Conservation (phyloP, 2,329 filamentous ascomycete species). For the Ophiocordyceps sinensis region DNA sequence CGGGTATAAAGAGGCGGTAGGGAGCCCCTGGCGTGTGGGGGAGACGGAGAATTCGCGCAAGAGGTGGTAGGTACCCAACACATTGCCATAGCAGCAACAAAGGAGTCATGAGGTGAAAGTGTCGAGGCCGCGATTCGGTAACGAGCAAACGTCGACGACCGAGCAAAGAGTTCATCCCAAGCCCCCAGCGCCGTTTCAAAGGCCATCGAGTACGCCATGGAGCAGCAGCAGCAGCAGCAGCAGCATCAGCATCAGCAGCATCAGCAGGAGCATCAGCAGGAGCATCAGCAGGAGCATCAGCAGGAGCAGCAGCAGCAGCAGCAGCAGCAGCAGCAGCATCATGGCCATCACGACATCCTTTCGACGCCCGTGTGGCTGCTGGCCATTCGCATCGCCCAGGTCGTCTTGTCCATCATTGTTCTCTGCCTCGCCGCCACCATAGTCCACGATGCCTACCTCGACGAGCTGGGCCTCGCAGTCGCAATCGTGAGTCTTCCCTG, state of each 20-base stretch:
- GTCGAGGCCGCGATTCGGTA: too few relatives aligned
- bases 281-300: not conserved
- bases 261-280: constrained; percentile 1
- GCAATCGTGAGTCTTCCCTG: constrained; percentile 19
- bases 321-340: constrained; percentile 2
- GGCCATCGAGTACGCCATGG: constrained; percentile 3
- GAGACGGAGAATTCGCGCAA: too few relatives aligned
- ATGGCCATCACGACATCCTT: constrained; percentile 16
- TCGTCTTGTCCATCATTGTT: constrained; percentile 26
- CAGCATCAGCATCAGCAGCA: not conserved
- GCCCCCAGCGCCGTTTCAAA: too few relatives aligned
- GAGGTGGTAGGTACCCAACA: too few relatives aligned
- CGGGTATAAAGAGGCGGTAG: too few relatives aligned
- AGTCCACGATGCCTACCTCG: constrained; percentile 24
- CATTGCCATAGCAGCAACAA: too few relatives aligned
- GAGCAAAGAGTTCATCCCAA: too few relatives aligned
- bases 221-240: constrained; percentile 2
- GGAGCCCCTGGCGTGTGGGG: too few relatives aligned
- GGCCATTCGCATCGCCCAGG: constrained; percentile 23
- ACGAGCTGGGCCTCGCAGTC: constrained; percentile 24
- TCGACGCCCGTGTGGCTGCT: constrained; percentile 28
- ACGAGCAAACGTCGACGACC: too few relatives aligned
- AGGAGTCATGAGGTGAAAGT: too few relatives aligned
- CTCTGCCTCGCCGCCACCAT: constrained; percentile 26
- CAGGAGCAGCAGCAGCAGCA: too few relatives aligned